phyloP scores from a whole-genome alignment of 73 alveolate species.

The Paramecium tetraurelia region DNA sequence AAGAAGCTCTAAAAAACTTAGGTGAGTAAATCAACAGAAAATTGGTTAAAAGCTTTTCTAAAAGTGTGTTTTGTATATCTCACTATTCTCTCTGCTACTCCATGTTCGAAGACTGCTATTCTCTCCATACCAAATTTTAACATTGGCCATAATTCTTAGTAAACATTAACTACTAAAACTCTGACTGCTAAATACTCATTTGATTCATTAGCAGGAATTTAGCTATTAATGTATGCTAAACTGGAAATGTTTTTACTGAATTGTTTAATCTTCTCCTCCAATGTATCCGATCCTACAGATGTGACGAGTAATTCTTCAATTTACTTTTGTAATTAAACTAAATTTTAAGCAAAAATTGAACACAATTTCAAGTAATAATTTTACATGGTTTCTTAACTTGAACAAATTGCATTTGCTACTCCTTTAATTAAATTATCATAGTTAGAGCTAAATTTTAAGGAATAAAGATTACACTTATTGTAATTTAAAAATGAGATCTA shows the following conservation, averaged over 20 bases:
- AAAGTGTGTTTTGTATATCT: constrained; percentile 36
- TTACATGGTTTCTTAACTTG: background rate
- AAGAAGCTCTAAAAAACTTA: background rate
- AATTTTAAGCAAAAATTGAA: background rate
- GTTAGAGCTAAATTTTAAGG: background rate
- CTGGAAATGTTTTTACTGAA: background rate
- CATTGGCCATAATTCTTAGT: constrained; percentile 26
- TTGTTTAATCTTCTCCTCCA: background rate
- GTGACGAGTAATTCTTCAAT: background rate
- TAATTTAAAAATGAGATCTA: background rate
- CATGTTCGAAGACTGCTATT: background rate
- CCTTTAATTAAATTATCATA: constrained; percentile 30
- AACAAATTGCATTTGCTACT: constrained; percentile 44
- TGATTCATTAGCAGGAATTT: constrained; percentile 1
- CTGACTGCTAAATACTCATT: background rate
- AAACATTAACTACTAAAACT: background rate
- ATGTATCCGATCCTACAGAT: background rate
- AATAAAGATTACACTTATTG: background rate
- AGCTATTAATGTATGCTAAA: background rate
- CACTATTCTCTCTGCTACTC: constrained; percentile 9
- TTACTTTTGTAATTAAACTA: background rate
- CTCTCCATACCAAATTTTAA: background rate
- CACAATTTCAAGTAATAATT: background rate
- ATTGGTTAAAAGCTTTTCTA: background rate
- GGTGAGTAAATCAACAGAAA: background rate